Base-by-base conservation (phyloP, 441 rosid genomes). In the Corymbia calophylla region DNA sequence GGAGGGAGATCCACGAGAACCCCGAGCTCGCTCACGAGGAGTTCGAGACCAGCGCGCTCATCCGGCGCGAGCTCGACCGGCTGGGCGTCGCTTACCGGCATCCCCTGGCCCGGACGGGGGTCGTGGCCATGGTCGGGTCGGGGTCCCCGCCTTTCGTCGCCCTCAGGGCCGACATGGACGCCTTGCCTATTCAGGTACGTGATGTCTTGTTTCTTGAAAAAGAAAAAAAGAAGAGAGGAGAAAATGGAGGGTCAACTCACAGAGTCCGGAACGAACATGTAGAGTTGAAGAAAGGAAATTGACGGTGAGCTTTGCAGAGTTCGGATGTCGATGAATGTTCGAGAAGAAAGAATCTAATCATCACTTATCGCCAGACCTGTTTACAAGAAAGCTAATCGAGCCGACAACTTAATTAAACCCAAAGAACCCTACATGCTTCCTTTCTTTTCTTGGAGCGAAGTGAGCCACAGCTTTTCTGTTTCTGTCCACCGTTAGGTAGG, bases 151-250 rank as follows among this genome's bases (percentile, higher is more conserved):
- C 97, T 15, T 94, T 94, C 81, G 95, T 93, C 51, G 97, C 96
- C 68, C 91, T 95, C 7, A 92, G 97, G 91, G 97, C 97, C 31
- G 97, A 95, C 87, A 95, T 95, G 96, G 97, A 95, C 87, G 96
- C 97, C 88, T 88, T 95, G 90, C 96, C 97, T 27, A 93, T 95
- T 86, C 97, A 93, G 95, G 97, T 95, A 14, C 10, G 56, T 86
- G 25, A 6, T 11, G 73, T 68, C 84, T 35, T 81, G 58, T 84
- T 87, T 70, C 48, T 39, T 39, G 44, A 39, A 39, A 39, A 39
- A 39, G 44, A 70, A 11, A 56, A 70, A 11, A 56, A 58, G 10
- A 56, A 23, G 9, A 55, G 5, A 3, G 8, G 25, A 1, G 29
- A 62, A 62, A 64, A 15, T 64, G 6, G 39, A 66, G 44, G 44